Evolutionary conservation across 805 yeast species (phyloP).

Genomic region (Starmerella powellii): DNA sequence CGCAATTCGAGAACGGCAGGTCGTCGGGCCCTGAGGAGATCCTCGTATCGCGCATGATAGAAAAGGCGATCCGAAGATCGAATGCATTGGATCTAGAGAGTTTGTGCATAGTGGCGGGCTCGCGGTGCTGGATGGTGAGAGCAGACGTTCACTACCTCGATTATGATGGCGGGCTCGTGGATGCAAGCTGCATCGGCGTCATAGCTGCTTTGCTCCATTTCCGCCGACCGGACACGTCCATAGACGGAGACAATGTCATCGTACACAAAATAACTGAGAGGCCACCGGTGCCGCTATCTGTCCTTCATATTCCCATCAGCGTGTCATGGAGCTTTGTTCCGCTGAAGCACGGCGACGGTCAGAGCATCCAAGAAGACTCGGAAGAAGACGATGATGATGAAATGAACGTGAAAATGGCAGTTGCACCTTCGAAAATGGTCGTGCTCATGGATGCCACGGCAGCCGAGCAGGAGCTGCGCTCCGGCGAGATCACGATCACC

Average conservation of each 20-base stretch:
- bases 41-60: slow-evolving; percentile 68
- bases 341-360: slow-evolving; percentile 29
- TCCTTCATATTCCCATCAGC: slow-evolving; percentile 82
- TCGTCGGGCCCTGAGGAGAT: slow-evolving; percentile 71
- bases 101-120: slow-evolving; percentile 80
- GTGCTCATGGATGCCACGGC: slow-evolving; percentile 53
- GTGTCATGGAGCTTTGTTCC: slow-evolving; percentile 80
- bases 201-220: slow-evolving; percentile 76
- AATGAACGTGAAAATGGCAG: slow-evolving; percentile 30
- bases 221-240: slow-evolving; percentile 69
- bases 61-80: slow-evolving; percentile 81
- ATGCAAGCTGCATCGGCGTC: slow-evolving; percentile 81
- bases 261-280: slow-evolving; percentile 66
- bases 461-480: slow-evolving; percentile 63
- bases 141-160: slow-evolving; percentile 84
- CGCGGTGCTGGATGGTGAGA: slow-evolving; percentile 78
- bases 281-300: slow-evolving; percentile 74
- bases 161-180: slow-evolving; percentile 87
- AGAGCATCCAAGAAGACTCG: slow-evolving; percentile 39
- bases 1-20: slow-evolving; percentile 63
- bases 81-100: slow-evolving; percentile 85
- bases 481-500: slow-evolving; percentile 74
- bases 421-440: slow-evolving; percentile 1
- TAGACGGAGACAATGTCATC: slow-evolving; percentile 38
- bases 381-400: slow-evolving; percentile 56